phyloP scores from a whole-genome alignment of 108 stramenopile genomes.

The Cyclostephanos tholiformis region DNA sequence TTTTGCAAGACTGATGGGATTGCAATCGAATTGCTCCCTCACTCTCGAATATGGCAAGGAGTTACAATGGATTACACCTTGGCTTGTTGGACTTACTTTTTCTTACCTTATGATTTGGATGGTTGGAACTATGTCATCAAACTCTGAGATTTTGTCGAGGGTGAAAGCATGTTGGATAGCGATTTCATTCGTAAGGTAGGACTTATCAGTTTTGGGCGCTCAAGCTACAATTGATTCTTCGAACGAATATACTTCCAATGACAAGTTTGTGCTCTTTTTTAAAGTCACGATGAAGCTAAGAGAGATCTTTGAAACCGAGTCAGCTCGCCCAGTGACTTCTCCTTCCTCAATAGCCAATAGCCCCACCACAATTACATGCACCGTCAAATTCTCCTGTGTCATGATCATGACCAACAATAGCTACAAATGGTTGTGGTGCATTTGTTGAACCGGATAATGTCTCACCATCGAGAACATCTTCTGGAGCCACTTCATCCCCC shows the following conservation, averaged over 20 bases:
- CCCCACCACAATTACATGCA: not conserved
- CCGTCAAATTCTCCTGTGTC: not conserved
- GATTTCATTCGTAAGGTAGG: not conserved
- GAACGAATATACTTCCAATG: not conserved
- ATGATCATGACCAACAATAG: not conserved
- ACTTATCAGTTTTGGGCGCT: not conserved
- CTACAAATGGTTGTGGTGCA: too few species aligned
- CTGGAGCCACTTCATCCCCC: not conserved
- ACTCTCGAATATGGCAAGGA: not conserved
- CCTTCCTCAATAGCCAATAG: not conserved
- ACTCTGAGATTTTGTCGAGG: not conserved
- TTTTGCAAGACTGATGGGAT: not conserved
- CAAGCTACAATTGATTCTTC: not conserved
- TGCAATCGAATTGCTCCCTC: constrained; percentile 1
- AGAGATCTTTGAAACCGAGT: not conserved
- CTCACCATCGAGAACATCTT: not conserved
- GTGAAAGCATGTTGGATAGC: constrained; percentile 9
- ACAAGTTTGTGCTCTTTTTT: constrained; percentile 2
- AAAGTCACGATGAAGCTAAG: constrained; percentile 10
- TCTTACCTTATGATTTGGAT: not conserved
- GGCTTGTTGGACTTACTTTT: constrained; percentile 6
- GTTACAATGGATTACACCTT: constrained; percentile 3
- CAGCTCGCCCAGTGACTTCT: not conserved
- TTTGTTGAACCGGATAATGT: too few species aligned
- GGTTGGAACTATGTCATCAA: constrained; percentile 3